Evolutionary conservation across 495 filamentous ascomycete species (phyloP), one percentile per base, ranked within the genome.

Genomic region (Talaromyces liani): DNA sequence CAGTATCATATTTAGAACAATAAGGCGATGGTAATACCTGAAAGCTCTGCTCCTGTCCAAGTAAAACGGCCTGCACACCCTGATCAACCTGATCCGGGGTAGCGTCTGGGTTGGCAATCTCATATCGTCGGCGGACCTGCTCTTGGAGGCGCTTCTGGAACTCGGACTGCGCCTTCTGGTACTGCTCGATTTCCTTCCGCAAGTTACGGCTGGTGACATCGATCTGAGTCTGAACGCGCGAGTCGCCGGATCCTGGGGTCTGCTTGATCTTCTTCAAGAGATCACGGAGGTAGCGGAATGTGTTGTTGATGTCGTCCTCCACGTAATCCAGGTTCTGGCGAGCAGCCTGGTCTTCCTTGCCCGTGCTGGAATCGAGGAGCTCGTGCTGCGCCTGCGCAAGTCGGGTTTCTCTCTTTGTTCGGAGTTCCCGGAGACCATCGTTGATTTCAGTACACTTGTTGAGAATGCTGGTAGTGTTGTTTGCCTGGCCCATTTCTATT

Each of bases 91-190:
- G 91, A 61, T 82, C 84, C 29, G 95, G 92, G 62, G 83, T 85
- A 7, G 91, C 91, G 64, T 97, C 87, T 18, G 93, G 92, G 66
- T 85, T 84, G 65, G 94, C 92, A 70, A 97, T 96, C 64, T 89
- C 84, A 74, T 93, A 94, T 68, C 96, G 92, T 59, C 94, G 85
- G 64, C 87, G 89, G 74, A 92, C 88, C 73, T 94, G 91, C 47
- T 88, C 88, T 64, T 87, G 80, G n/a, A 91, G 80, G 66, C 87
- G 85, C 73, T 88, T 86, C 67, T 87, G 84, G 80, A 90, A 96
- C 34, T 86, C 82, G 1, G 80, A 80, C 73, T 97, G 93, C 49
- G 89, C 75, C 64, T 80, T 80, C 74, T 92, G 91, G 79, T 93
- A 97, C 56, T 85, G 79, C 62, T 90, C 84, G 72, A 96, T 90